A percentile compares a stretch with the other conserved stretches of the same genome.
Evolutionary conservation across 768 basidiomycete species (phyloP).

Genomic region (Termitomyces sp.): DNA sequence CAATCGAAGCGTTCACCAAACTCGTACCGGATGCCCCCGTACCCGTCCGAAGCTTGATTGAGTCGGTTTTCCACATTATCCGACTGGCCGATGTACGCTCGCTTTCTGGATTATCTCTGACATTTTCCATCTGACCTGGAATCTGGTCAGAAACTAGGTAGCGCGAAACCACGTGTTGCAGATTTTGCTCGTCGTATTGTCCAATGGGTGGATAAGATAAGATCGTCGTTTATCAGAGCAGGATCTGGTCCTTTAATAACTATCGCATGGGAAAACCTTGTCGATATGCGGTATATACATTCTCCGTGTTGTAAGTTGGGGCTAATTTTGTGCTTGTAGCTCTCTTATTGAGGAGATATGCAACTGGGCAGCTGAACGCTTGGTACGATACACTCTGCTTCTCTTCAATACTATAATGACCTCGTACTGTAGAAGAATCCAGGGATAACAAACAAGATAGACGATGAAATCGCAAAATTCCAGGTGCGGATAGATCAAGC

Average conservation of each 20-base stretch:
- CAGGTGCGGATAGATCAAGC: slow-evolving; percentile 6
- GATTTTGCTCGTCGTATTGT: background rate
- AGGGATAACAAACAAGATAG: background rate
- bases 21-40: slow-evolving; percentile 9
- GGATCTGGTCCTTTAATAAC: slow-evolving; percentile 6
- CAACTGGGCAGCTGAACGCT: slow-evolving; percentile 7
- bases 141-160: too few relatives aligned
- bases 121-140: background rate
- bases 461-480: slow-evolving; percentile 9
- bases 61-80: slow-evolving; percentile 10
- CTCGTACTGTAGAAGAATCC: background rate
- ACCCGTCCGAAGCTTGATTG: slow-evolving; percentile 11
- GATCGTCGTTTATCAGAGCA: slow-evolving; percentile 1
- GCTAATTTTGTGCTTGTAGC: background rate
- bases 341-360: slow-evolving; percentile 13
- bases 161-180: too few relatives aligned
- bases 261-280: slow-evolving; percentile 13
- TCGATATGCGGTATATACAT: slow-evolving; percentile 9
- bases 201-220: slow-evolving; percentile 12
- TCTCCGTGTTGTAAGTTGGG: background rate
- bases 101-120: background rate
- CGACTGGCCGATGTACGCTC: slow-evolving; percentile 12
- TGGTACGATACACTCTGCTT: slow-evolving; percentile 3
- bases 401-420: background rate
- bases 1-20: too few relatives aligned